A percentile compares a stretch with the other conserved stretches of the same genome.
These are phyloP conservation scores for Nicotiana knightiana DNA, from an alignment of 257 asterid genomes.

Conservation along the genomic window DNA sequence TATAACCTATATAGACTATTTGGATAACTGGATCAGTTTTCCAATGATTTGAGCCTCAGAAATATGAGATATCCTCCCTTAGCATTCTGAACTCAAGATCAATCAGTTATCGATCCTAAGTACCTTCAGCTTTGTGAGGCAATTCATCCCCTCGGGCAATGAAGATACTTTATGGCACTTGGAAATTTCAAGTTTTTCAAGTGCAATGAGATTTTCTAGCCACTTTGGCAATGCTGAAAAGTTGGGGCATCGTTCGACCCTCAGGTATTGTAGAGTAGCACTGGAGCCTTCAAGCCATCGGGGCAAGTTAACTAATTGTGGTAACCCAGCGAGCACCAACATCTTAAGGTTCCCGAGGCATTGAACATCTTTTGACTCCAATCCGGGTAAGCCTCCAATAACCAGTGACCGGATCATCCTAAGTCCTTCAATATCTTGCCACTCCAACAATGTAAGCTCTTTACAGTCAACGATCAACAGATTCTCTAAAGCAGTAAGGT, in stretches of 20 bases:
- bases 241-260: not conserved
- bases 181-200: not conserved
- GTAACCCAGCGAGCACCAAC: not conserved
- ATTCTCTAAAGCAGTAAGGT: slow-evolving; percentile 2
- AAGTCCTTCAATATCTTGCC: slow-evolving; percentile 9
- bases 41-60: no score
- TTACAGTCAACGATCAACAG: not conserved
- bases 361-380: no score
- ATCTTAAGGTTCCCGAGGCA: not conserved
- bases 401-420: not conserved
- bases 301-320: not conserved
- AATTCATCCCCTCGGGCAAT: not conserved
- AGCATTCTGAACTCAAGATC: no score
- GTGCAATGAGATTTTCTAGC: not conserved
- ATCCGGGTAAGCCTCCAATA: not conserved
- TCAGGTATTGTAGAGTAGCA: not conserved
- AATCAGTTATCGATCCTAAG: no score
- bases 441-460: slow-evolving; percentile 1
- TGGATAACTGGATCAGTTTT: no score
- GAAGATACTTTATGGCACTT: not conserved
- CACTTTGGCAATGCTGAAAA: not conserved
- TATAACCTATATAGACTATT: no score
- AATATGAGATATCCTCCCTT: no score
- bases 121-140: not conserved
- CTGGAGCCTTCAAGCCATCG: not conserved